Evolutionary conservation across 768 basidiomycete species (phyloP), one percentile per base, ranked within the genome.

Genomic region (Auricularia sp.): DNA sequence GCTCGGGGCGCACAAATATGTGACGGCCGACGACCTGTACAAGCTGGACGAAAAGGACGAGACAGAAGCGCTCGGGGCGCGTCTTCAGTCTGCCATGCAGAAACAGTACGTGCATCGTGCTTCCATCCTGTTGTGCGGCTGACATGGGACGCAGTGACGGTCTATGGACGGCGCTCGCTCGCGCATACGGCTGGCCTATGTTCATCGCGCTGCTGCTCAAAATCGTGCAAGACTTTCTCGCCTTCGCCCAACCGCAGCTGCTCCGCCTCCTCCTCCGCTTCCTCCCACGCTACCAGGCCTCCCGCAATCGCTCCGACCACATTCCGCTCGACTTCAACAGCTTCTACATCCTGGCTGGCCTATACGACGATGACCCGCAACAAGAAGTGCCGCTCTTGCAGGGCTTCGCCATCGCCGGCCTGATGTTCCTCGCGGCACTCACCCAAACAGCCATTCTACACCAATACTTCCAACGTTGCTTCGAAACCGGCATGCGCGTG

Each of bases 401-500:
- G 68, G 96, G 96, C 3, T 93, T 93, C 69, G 73, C 82, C 5
- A 84, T 96, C 65, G 88, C 90, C 0, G 67, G 81, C 7, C 67
- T 83, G 68, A 97, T 98, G 93, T 95, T 98, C 68, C 68, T 81
- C 21, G 83, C 86, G 0, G 87, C 93, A 3, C 79, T 91, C n/a
- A 67, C 80, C 0, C 96, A 96, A 71, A 95, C 91, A 0, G 72
- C 90, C 34, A 75, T 88, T 54, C 75, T 96, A 64, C 90, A 95
- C 68, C 91, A 91, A 87, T 96, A 95, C 74, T 95, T 96, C 74
- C 90, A 95, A 75, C 79, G 83, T 2, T 86, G 87, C 59, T 90
- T 83, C 71, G 85, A 89, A 70, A 90, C 89, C 10, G 92, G 92
- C 7, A 96, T 96, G 94, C 87, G 95, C n/a, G 83, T 97, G 54